Evolutionary conservation across 31 red algal species (phyloP).

Genomic region (Asparagopsis taxiformis): DNA sequence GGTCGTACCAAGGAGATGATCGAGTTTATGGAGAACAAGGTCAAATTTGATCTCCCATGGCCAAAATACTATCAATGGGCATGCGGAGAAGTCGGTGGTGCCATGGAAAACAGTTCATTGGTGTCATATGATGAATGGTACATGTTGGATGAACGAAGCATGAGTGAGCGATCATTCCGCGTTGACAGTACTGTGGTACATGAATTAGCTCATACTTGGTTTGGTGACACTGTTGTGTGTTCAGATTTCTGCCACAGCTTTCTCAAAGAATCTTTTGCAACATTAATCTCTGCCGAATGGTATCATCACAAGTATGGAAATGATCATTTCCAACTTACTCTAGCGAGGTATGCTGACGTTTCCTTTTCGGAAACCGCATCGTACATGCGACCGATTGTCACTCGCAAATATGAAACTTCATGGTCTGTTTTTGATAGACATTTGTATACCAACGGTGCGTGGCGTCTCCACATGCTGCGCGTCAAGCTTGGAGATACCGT

Average conservation of each 20-base stretch:
- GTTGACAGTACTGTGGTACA: slow-evolving; percentile 57
- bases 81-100: slow-evolving; percentile 62
- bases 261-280: slow-evolving; percentile 65
- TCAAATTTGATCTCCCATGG: slow-evolving; percentile 65
- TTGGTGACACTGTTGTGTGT: slow-evolving; percentile 64
- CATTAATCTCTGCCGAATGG: slow-evolving; percentile 58
- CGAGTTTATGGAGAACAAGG: slow-evolving; percentile 51
- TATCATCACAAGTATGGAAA: slow-evolving; percentile 46
- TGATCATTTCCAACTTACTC: slow-evolving; percentile 49
- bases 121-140: slow-evolving; percentile 73
- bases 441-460: slow-evolving; percentile 68
- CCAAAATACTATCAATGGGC: slow-evolving; percentile 74
- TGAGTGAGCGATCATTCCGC: slow-evolving; percentile 36
- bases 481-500: slow-evolving; percentile 44
- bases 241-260: slow-evolving; percentile 59
- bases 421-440: slow-evolving; percentile 70
- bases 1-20: slow-evolving; percentile 74
- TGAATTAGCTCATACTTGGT: slow-evolving; percentile 68
- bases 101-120: slow-evolving; percentile 78
- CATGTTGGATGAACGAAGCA: slow-evolving; percentile 51
- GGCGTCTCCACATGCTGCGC: slow-evolving; percentile 71
- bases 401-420: slow-evolving; percentile 37
- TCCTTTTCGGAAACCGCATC: slow-evolving; percentile 42
- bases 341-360: slow-evolving; percentile 35
- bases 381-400: slow-evolving; percentile 64